Conservation (phyloP, 2,329 filamentous ascomycete genomes). For the Fusarium veterinarium region DNA sequence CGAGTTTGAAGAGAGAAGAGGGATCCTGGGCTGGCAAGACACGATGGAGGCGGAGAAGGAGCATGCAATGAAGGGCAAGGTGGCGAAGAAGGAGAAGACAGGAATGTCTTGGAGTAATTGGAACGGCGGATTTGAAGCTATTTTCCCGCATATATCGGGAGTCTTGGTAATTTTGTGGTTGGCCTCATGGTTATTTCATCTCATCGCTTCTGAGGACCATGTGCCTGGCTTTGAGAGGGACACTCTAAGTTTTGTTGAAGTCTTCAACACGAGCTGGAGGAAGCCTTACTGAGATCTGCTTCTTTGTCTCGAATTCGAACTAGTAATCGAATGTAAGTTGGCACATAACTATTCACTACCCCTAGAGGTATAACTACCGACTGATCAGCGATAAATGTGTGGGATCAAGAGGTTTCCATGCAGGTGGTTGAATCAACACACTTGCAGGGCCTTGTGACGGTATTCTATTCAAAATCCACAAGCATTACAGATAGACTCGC, state of each 20-base stretch:
- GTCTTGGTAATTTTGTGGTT: background rate
- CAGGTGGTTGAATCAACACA: background rate
- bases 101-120: background rate
- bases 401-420: background rate
- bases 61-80: background rate
- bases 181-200: background rate
- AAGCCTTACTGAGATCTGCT: accelerated
- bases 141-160: background rate
- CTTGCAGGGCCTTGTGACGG: background rate
- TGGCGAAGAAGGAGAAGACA: background rate
- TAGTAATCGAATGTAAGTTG: background rate
- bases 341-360: background rate
- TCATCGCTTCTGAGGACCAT: background rate
- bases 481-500: background rate
- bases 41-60: background rate
- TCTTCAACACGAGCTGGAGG: background rate
- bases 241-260: background rate
- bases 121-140: background rate
- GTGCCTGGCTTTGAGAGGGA: background rate
- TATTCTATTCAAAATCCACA: background rate
- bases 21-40: background rate
- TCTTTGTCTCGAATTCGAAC: background rate
- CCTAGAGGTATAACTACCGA: too few relatives aligned
- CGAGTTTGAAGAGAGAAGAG: background rate
- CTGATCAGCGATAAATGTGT: background rate